phyloP scores from a whole-genome alignment of 1,284 basidiomycete genomes.

The Pyrrhoderma lamaoense region DNA sequence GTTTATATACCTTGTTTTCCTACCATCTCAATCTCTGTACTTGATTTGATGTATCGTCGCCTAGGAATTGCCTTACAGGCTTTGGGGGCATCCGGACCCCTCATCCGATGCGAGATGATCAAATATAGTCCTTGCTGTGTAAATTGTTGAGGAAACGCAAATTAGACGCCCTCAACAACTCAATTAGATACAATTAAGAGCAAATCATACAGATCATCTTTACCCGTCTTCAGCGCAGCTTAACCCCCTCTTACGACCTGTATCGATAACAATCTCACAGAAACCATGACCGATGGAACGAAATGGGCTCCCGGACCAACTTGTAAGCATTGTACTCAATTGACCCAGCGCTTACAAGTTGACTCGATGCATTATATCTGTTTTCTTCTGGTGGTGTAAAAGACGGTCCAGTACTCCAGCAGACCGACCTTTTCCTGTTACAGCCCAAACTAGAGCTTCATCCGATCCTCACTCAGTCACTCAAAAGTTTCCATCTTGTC shows the following conservation, averaged over 20 bases:
- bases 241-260: too few species aligned
- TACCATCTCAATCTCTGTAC: background rate
- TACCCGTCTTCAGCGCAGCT: too few species aligned
- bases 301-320: constrained; percentile 22
- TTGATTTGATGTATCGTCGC: too few species aligned
- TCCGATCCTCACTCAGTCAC: constrained; percentile 53
- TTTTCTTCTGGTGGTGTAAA: background rate
- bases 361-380: too few species aligned
- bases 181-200: too few species aligned
- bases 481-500: constrained; percentile 45
- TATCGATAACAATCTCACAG: background rate
- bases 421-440: constrained; percentile 66
- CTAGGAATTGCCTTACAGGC: too few species aligned
- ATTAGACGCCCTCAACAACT: too few species aligned
- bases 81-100: too few species aligned
- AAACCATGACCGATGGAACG: constrained; percentile 14
- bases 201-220: too few species aligned
- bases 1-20: background rate
- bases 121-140: too few species aligned
- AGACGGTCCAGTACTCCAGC: constrained; percentile 72
- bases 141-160: too few species aligned
- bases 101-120: too few species aligned
- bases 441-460: constrained; percentile 58
- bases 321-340: constrained; percentile 14
- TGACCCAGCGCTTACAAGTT: background rate